phyloP scores from a whole-genome alignment of 2,329 filamentous ascomycete genomes.

The Verticillium tricorpus region DNA sequence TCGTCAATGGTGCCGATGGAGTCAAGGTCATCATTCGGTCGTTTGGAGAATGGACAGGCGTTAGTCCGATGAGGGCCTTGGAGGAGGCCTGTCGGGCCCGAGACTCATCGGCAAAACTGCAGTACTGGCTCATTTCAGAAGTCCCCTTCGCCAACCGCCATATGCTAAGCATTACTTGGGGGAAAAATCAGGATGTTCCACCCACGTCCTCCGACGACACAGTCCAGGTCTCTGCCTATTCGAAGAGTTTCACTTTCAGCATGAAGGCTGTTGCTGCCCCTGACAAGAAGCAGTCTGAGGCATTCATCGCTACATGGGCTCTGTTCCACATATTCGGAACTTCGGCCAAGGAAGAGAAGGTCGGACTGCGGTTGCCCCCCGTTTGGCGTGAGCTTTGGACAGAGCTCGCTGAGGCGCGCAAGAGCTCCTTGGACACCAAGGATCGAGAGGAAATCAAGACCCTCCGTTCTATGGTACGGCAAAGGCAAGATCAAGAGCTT shows the following conservation, averaged over 20 bases:
- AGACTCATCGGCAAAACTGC: conserved; percentile 64
- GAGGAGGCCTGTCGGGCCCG: conserved; percentile 86
- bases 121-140: conserved; percentile 66
- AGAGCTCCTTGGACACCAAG: conserved; percentile 61
- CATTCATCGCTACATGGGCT: conserved; percentile 75
- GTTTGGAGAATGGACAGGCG: conserved; percentile 77
- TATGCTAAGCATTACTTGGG: conserved; percentile 71
- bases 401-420: conserved; percentile 69
- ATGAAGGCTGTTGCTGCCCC: conserved; percentile 74
- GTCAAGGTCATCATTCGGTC: conserved; percentile 64
- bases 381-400: conserved; percentile 83
- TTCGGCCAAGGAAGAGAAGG: conserved; percentile 82
- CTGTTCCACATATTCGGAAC: conserved; percentile 76
- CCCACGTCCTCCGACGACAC: conserved; percentile 27
- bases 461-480: conserved; percentile 65
- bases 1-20: conserved; percentile 48
- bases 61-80: conserved; percentile 70
- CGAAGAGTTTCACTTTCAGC: conserved; percentile 58
- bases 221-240: conserved; percentile 39
- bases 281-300: conserved; percentile 76
- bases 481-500: conserved; percentile 63
- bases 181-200: conserved; percentile 60
- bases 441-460: conserved; percentile 67
- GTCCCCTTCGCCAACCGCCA: conserved; percentile 73
- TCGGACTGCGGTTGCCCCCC: conserved; percentile 70